Evolutionary conservation across 192 early-diverging fungal species (phyloP).

Genomic region (Linnemannia exigua): DNA sequence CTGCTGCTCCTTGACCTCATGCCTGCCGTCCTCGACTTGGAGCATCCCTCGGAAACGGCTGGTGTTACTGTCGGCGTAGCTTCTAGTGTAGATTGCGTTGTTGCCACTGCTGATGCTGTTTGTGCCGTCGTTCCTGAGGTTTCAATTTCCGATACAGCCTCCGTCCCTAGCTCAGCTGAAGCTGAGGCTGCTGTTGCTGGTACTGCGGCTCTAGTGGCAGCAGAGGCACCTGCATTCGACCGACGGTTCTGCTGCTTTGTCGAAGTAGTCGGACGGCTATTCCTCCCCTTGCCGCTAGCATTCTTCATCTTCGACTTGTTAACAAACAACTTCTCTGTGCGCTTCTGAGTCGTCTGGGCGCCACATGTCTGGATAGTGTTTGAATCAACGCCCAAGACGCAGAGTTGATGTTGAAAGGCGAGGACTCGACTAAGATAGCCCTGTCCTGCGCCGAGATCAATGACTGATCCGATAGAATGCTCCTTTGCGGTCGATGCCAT

Average conservation of each 20-base stretch:
- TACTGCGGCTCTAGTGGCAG: neutral
- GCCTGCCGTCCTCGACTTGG: conserved; percentile 17
- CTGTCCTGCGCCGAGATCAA: conserved; percentile 86
- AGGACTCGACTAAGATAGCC: conserved; percentile 79
- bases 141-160: neutral
- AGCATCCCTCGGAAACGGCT: neutral
- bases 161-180: neutral
- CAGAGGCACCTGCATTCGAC: neutral
- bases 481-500: conserved; percentile 68
- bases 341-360: conserved; percentile 70
- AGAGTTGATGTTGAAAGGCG: conserved; percentile 74
- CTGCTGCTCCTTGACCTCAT: conserved; percentile 26
- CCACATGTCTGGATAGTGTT: conserved; percentile 80
- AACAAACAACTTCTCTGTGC: conserved; percentile 63
- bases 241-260: conserved; percentile 11
- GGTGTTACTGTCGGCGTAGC: neutral
- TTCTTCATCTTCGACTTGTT: conserved; percentile 43
- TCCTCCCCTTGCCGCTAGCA: conserved; percentile 8
- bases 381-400: conserved; percentile 79
- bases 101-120: neutral
- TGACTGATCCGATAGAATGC: conserved; percentile 61
- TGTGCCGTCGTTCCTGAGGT: neutral
- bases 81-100: neutral
- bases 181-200: conserved; percentile 5
- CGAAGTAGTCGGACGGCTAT: neutral